Base-by-base conservation (phyloP, 2,329 filamentous ascomycete genomes). In the Ceratocystis cubensis region DNA sequence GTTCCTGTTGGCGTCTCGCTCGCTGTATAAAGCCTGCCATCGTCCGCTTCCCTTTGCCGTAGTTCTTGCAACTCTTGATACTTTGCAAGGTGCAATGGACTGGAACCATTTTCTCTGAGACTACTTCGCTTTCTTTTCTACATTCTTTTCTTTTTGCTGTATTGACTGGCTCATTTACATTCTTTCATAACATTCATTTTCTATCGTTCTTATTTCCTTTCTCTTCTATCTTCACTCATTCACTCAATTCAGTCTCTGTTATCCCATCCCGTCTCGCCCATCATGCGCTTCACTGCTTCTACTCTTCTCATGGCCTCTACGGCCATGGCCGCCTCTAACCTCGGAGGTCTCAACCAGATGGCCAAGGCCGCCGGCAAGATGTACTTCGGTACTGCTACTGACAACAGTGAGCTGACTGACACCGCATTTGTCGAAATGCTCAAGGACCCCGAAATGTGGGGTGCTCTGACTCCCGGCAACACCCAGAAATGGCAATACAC, bases 381-480 rank as follows among this genome's bases (percentile, higher is more conserved):
- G 69, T 87, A 85, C 75, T 86, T 86, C 65, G 84, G 84, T 66
- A 81, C 84, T 1, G 84, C 84, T 1, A 84, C 84, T 37, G 84
- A 88, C 73, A 72, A 73, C 5, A 74, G 74, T 2, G 74, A 78
- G 70, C 74, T 76, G 30, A 73, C 72, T 2, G 82, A 84, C 20
- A 72, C 73, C 6, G 78, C 82, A 69, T 74, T 80, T 25, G 74
- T 76, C 8, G 83, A 87, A 72, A 72, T 75, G 2, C 73, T 86
- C 53, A 78, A 76, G 66, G 76, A 84, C 71, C 76, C 72, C 13
- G 74, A 76, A 44, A 82, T 86, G 70, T 88, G 87, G 71, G 84
- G 83, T 37, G 81, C 84, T 71, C 79, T 84, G 20, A 86, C 84
- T 0, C 82, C 84, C 0, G 81, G 80, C 63, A 87, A 87, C 71